A percentile compares a stretch with the other conserved stretches of the same genome.
Evolutionary conservation across 805 yeast species (phyloP).

Genomic region (Nakazawaea sp.): DNA sequence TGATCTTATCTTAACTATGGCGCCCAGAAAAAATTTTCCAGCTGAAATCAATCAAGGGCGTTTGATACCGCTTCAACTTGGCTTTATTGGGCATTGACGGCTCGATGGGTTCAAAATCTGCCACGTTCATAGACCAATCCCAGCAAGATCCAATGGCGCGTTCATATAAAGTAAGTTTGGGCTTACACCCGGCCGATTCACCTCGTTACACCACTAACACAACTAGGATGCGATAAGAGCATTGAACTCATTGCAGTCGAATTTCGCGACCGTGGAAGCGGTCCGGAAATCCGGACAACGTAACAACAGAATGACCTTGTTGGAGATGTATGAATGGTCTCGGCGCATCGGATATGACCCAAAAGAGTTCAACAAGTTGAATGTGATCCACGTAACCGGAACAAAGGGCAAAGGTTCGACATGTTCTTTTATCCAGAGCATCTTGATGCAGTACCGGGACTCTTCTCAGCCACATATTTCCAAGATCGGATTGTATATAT

Average conservation of each 20-base stretch:
- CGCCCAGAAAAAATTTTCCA: too few relatives aligned
- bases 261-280: conserved; percentile 85
- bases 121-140: too few relatives aligned
- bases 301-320: conserved; percentile 62
- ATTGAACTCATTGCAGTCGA: conserved; percentile 83
- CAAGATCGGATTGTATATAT: conserved; percentile 88
- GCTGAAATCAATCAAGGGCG: too few relatives aligned
- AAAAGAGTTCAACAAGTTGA: conserved; percentile 51
- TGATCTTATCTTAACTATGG: too few relatives aligned
- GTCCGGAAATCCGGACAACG: conserved; percentile 60
- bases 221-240: conserved; percentile 72
- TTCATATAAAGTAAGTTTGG: conserved; percentile 7
- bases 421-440: conserved; percentile 86
- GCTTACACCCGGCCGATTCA: background rate
- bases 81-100: too few relatives aligned
- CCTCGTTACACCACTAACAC: background rate
- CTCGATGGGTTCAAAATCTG: too few relatives aligned
- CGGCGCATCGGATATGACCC: conserved; percentile 63
- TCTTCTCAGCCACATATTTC: conserved; percentile 23
- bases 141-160: too few relatives aligned
- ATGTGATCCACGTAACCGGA: conserved; percentile 89
- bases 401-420: conserved; percentile 99
- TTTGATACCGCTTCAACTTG: too few relatives aligned
- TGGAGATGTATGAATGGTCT: conserved; percentile 82
- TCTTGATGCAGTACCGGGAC: conserved; percentile 53